Conservation (phyloP, 768 basidiomycete genomes). For the Pleurotus cornucopiae region DNA sequence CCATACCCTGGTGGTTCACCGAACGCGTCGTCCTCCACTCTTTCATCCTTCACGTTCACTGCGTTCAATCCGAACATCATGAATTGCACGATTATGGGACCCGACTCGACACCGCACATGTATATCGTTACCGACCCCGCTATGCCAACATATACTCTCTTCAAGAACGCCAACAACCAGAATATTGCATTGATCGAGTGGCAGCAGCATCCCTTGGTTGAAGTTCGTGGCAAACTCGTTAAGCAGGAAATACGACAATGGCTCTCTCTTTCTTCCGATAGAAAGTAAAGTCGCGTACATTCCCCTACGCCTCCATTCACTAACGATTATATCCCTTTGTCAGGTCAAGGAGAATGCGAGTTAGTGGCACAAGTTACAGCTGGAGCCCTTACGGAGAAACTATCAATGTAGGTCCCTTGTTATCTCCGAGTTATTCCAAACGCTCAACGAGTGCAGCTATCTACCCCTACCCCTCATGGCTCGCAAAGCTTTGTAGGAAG, state of each 20-base stretch:
- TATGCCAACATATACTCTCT: slow-evolving; percentile 30
- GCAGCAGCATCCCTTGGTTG: slow-evolving; percentile 29
- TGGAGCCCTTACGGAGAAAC: slow-evolving; percentile 30
- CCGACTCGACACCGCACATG: slow-evolving; percentile 33
- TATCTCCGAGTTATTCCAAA: not conserved
- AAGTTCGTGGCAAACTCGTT: slow-evolving; percentile 28
- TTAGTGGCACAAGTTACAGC: slow-evolving; percentile 32
- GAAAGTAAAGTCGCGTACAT: slow-evolving; percentile 24
- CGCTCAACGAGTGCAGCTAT: slow-evolving; percentile 19
- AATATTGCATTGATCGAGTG: slow-evolving; percentile 40
- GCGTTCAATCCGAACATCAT: slow-evolving; percentile 34
- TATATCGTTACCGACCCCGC: slow-evolving; percentile 32
- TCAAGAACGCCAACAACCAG: slow-evolving; percentile 31
- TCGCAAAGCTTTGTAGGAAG: slow-evolving; percentile 22
- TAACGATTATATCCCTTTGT: not conserved
- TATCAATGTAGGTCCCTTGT: slow-evolving; percentile 19
- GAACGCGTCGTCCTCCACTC: slow-evolving; percentile 20
- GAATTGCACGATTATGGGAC: slow-evolving; percentile 38
- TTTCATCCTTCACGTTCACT: slow-evolving; percentile 38
- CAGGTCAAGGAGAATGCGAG: slow-evolving; percentile 34
- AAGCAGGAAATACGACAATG: slow-evolving; percentile 37
- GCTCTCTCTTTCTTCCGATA: slow-evolving; percentile 37
- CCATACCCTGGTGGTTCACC: slow-evolving; percentile 5
- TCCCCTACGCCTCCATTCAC: not conserved
- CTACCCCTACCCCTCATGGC: slow-evolving; percentile 2